Evolutionary conservation across 768 basidiomycete genomes (phyloP).

Genomic region (Tylopilus rubrobrunneus): DNA sequence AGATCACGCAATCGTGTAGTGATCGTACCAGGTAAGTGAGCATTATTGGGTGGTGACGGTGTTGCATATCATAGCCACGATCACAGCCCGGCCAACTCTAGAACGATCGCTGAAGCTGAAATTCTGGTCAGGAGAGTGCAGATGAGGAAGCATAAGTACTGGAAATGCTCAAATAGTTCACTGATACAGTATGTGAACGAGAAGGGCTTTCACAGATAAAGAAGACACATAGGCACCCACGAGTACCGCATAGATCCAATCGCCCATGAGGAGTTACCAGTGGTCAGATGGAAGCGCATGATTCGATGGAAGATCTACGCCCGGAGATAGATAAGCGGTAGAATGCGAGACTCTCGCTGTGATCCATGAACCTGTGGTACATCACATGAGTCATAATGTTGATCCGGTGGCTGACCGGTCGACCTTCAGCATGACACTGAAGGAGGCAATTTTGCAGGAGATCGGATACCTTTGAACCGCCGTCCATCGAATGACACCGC

Average conservation of each 20-base stretch:
- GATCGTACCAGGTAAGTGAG: neutral
- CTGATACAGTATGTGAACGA: too few species aligned
- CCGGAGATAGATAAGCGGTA: neutral
- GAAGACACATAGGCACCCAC: neutral
- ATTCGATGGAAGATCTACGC: neutral
- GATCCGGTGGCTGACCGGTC: neutral
- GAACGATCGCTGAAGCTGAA: neutral
- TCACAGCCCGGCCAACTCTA: neutral
- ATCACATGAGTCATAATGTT: neutral
- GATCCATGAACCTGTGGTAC: neutral
- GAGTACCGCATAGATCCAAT: neutral
- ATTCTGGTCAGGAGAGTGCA: neutral
- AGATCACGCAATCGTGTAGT: neutral
- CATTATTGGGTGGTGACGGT: neutral
- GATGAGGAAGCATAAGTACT: too few species aligned
- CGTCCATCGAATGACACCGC: neutral
- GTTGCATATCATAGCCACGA: neutral
- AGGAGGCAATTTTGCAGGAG: neutral
- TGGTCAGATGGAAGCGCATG: too few species aligned
- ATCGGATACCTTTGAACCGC: neutral
- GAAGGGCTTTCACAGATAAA: neutral
- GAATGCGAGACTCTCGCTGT: neutral
- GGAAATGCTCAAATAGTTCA: too few species aligned
- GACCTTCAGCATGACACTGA: neutral
- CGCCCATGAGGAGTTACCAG: neutral